phyloP scores from a whole-genome alignment of 306 rosid species.

The Hippophae tibetana region DNA sequence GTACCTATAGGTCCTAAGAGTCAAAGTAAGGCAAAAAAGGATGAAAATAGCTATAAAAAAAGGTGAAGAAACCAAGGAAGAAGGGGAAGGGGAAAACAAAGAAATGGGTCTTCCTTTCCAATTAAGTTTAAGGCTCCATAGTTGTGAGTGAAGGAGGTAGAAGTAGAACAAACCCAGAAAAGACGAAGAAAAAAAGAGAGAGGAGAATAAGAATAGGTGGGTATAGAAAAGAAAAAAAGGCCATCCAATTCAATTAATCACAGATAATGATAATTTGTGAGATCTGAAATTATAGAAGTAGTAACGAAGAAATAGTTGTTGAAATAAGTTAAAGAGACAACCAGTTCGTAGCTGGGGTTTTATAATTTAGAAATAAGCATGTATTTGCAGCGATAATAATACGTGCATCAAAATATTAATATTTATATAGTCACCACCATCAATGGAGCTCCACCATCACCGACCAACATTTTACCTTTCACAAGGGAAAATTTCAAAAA shows the following conservation, averaged over 20 bases:
- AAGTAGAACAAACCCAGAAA: slow-evolving; percentile 5
- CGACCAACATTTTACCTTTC: too few relatives aligned
- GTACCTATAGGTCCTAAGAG: slow-evolving; percentile 11
- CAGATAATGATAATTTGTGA: too few relatives aligned
- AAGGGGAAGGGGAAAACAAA: neutral
- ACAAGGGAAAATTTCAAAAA: too few relatives aligned
- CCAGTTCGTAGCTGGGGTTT: too few relatives aligned
- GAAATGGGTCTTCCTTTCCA: neutral
- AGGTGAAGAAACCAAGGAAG: slow-evolving; percentile 15
- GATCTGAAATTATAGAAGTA: too few relatives aligned
- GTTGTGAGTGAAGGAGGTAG: slow-evolving; percentile 12
- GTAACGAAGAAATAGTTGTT: too few relatives aligned
- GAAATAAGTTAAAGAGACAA: too few relatives aligned
- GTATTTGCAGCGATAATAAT: too few relatives aligned
- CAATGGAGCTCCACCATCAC: too few relatives aligned
- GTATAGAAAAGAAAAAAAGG: slow-evolving; percentile 14
- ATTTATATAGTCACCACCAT: too few relatives aligned
- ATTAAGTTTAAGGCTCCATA: slow-evolving; percentile 7
- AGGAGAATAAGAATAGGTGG: slow-evolving; percentile 9
- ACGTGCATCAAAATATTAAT: too few relatives aligned
- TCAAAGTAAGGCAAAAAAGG: slow-evolving; percentile 28
- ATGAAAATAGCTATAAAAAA: slow-evolving; percentile 17
- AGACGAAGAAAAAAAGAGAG: neutral
- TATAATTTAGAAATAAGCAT: too few relatives aligned
- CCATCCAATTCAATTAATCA: slow-evolving; percentile 16